Evolutionary conservation across 352 stramenopile genomes (phyloP).

Genomic region (Phytophthora aleatoria): DNA sequence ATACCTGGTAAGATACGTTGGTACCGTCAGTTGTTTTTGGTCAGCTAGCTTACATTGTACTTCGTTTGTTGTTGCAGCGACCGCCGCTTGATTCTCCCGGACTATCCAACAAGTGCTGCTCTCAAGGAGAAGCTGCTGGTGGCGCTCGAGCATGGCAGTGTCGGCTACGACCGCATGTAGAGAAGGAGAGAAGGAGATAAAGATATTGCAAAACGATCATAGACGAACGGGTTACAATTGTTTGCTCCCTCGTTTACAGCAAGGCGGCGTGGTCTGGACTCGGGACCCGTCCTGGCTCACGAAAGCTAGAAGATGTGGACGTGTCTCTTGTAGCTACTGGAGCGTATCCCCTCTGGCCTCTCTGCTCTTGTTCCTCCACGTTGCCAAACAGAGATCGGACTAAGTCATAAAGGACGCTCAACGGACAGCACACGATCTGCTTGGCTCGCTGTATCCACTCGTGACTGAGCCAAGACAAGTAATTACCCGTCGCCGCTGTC

Average conservation of each 20-base stretch:
- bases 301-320: conserved; percentile 42
- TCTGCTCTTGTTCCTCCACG: conserved; percentile 27
- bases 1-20: conserved; percentile 63
- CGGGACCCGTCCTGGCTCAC: conserved; percentile 58
- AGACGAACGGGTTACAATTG: conserved; percentile 3
- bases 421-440: conserved; percentile 70
- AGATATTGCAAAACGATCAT: conserved; percentile 10
- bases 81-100: conserved; percentile 69
- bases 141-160: conserved; percentile 60
- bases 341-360: conserved; percentile 51
- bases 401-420: conserved; percentile 70
- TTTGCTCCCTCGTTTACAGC: conserved; percentile 26
- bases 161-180: conserved; percentile 84
- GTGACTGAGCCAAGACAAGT: conserved; percentile 32
- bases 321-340: conserved; percentile 37
- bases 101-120: conserved; percentile 55
- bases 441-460: conserved; percentile 51
- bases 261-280: conserved; percentile 51
- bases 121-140: conserved; percentile 69
- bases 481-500: conserved; percentile 16
- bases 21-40: neutral
- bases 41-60: conserved; percentile 14
- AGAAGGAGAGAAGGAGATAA: conserved; percentile 10
- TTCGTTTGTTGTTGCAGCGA: conserved; percentile 42
- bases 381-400: conserved; percentile 67